Conservation (phyloP, 306 rosid genomes). For the Argentina anserina region DNA sequence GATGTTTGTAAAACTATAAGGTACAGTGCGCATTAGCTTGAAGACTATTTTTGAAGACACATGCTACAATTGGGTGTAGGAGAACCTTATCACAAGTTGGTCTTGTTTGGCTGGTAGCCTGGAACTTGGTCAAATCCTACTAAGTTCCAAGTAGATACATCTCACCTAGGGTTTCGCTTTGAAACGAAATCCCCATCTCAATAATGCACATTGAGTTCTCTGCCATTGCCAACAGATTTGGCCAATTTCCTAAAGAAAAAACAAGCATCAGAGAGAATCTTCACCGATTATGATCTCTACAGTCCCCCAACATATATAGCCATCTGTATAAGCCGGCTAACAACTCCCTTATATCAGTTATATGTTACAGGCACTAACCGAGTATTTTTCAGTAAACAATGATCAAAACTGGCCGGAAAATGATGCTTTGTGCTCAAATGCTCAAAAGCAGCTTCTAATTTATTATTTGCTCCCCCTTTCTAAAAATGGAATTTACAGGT, state of each 20-base stretch:
- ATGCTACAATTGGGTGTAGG: too few species aligned
- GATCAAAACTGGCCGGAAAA: background rate
- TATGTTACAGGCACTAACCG: background rate
- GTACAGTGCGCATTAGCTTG: too few species aligned
- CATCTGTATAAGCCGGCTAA: background rate
- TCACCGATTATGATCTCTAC: background rate
- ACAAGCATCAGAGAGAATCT: background rate
- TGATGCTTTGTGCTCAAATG: background rate
- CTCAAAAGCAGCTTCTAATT: background rate
- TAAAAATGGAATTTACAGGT: background rate
- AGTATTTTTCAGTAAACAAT: background rate
- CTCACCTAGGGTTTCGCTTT: too few species aligned
- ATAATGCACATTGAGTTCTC: background rate
- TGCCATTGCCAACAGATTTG: background rate
- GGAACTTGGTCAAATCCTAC: too few species aligned
- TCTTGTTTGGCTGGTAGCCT: too few species aligned
- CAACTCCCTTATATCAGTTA: background rate
- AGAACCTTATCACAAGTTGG: too few species aligned
- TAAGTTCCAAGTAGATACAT: too few species aligned
- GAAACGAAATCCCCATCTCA: background rate
- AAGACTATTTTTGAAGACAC: too few species aligned
- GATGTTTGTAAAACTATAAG: too few species aligned
- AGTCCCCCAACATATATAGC: background rate
- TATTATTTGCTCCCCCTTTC: background rate
- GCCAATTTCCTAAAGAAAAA: background rate